Percentiles rank a stretch among this genome's conserved stretches.
phyloP scores from a whole-genome alignment of 2,329 filamentous ascomycete species.

The Remersonia thermophila region DNA sequence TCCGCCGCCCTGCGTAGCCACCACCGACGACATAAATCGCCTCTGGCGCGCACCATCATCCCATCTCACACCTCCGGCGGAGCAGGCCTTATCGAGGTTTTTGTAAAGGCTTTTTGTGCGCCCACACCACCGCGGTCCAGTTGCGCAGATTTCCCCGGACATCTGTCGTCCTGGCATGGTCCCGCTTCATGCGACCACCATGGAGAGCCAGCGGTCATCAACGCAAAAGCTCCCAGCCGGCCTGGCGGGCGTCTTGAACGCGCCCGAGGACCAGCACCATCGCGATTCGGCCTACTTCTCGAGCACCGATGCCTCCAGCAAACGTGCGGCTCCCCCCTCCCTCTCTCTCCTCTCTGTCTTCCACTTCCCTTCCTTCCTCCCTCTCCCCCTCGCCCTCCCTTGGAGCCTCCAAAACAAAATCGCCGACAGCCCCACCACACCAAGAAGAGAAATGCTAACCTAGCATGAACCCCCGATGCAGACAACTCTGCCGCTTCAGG shows the following conservation, averaged over 20 bases:
- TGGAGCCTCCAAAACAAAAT: too few species aligned
- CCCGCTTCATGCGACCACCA: constrained; percentile 12
- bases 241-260: constrained; percentile 39
- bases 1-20: too few species aligned
- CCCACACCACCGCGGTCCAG: neutral
- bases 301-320: constrained; percentile 35
- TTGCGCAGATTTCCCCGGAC: neutral
- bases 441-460: constrained; percentile 15
- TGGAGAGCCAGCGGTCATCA: constrained; percentile 27
- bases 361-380: too few species aligned
- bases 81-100: neutral
- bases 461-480: constrained; percentile 14
- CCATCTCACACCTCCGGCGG: too few species aligned
- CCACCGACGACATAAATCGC: too few species aligned
- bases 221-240: constrained; percentile 36
- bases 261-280: constrained; percentile 33
- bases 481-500: constrained; percentile 36
- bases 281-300: constrained; percentile 42
- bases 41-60: too few species aligned
- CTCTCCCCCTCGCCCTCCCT: too few species aligned
- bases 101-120: neutral
- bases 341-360: neutral
- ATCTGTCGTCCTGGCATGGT: neutral
- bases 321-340: constrained; percentile 26
- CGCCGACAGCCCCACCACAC: too few species aligned